Conservation (phyloP, 768 basidiomycete species). For the Suillus plorans region DNA sequence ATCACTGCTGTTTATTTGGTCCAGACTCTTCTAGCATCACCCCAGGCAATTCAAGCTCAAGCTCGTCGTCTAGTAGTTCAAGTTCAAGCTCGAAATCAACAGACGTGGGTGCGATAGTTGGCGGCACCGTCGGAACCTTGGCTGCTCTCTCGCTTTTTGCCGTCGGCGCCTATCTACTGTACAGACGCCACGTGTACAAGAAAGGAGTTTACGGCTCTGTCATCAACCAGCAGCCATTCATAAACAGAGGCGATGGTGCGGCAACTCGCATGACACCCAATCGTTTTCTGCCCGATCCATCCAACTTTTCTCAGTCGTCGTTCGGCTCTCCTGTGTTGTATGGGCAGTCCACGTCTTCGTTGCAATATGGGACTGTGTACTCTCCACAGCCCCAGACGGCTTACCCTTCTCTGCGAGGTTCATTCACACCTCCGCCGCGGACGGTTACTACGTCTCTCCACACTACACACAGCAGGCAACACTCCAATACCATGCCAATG, state of each 20-base stretch:
- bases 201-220: not conserved
- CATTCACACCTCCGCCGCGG: conserved; percentile 10
- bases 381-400: not conserved
- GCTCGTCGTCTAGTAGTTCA: conserved; percentile 8
- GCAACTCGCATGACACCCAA: conserved; percentile 9
- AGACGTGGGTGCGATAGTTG: conserved; percentile 22
- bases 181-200: conserved; percentile 10
- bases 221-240: not conserved
- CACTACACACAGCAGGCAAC: conserved; percentile 5
- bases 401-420: conserved; percentile 7
- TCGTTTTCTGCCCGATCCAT: conserved; percentile 13
- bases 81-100: conserved; percentile 1
- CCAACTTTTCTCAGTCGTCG: conserved; percentile 6
- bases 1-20: not conserved
- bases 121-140: conserved; percentile 20
- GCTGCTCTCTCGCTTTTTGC: conserved; percentile 18
- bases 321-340: conserved; percentile 9
- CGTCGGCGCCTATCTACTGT: conserved; percentile 18
- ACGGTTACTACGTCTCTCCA: conserved; percentile 13
- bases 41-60: not conserved
- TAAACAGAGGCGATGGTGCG: not conserved
- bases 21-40: not conserved
- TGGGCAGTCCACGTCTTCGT: not conserved
- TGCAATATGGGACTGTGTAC: not conserved
- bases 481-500: conserved; percentile 20